phyloP scores from a whole-genome alignment of 352 stramenopile genomes.

The Pythium aphanidermatum region DNA sequence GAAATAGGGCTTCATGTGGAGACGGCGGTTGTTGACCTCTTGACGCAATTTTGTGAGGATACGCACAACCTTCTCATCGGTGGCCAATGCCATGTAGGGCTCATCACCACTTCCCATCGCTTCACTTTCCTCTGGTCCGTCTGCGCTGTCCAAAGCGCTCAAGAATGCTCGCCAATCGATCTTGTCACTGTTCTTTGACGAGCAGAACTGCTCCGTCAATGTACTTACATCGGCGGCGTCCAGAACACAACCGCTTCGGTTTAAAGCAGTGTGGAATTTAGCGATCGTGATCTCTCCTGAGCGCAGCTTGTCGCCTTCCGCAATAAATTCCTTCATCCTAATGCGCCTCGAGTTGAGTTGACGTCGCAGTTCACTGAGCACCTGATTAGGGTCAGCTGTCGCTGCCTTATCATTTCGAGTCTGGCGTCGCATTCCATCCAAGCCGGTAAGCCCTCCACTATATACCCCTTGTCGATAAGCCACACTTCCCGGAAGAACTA shows the following conservation, averaged over 20 bases:
- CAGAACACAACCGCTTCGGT: conserved; percentile 67
- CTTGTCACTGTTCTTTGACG: conserved; percentile 53
- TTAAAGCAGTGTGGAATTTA: conserved; percentile 84
- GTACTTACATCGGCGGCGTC: conserved; percentile 58
- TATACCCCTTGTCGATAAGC: conserved; percentile 59
- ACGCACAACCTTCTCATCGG: conserved; percentile 23
- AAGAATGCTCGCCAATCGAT: conserved; percentile 79
- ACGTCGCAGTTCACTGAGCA: conserved; percentile 53
- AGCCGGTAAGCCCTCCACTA: conserved; percentile 20
- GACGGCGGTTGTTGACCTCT: conserved; percentile 52
- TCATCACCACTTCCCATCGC: background rate
- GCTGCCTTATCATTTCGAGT: conserved; percentile 21
- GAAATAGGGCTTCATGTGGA: conserved; percentile 88
- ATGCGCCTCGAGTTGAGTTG: conserved; percentile 63
- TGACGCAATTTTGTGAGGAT: conserved; percentile 40
- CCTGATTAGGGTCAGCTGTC: conserved; percentile 27
- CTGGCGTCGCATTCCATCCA: conserved; percentile 27
- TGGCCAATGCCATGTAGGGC: background rate
- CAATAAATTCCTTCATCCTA: conserved; percentile 79
- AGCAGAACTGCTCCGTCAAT: conserved; percentile 58
- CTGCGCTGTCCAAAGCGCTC: conserved; percentile 32
- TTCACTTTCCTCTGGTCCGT: background rate
- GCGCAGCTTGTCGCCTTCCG: conserved; percentile 72
- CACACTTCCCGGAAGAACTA: conserved; percentile 46
- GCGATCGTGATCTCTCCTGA: conserved; percentile 75